Conservation (phyloP, 140 eudicot genomes). For the Stevia rebaudiana region DNA sequence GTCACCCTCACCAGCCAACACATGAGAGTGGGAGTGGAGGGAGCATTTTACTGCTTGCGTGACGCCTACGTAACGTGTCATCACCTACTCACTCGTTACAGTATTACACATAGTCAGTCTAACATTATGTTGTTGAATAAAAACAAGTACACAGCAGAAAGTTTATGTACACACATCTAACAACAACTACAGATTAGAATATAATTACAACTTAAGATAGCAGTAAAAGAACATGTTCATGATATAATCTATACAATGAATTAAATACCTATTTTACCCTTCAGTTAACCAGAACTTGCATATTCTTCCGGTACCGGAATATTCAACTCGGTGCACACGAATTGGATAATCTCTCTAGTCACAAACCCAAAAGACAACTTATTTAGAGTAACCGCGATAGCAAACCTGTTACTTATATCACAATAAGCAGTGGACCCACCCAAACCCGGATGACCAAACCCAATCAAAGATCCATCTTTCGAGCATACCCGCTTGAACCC, state of each 20-base stretch:
- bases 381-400: slow-evolving; percentile 75
- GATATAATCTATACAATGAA: slow-evolving; percentile 13
- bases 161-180: background rate
- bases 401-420: slow-evolving; percentile 59
- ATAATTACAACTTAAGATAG: background rate
- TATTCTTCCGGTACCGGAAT: slow-evolving; percentile 65
- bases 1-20: no score
- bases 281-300: slow-evolving; percentile 31
- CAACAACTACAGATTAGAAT: background rate
- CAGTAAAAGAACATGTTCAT: background rate
- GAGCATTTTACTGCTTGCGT: no score
- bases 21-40: no score
- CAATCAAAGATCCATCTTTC: slow-evolving; percentile 54
- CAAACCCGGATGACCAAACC: slow-evolving; percentile 88
- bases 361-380: slow-evolving; percentile 81
- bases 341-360: slow-evolving; percentile 55
- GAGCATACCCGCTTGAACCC: slow-evolving; percentile 67
- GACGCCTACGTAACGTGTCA: no score
- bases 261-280: slow-evolving; percentile 2
- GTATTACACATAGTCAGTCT: no score
- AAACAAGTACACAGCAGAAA: no score
- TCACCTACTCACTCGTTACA: no score
- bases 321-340: slow-evolving; percentile 69
- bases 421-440: slow-evolving; percentile 93
- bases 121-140: no score